phyloP scores from a whole-genome alignment of 2,329 filamentous ascomycete species.

The Orbilia quercus region DNA sequence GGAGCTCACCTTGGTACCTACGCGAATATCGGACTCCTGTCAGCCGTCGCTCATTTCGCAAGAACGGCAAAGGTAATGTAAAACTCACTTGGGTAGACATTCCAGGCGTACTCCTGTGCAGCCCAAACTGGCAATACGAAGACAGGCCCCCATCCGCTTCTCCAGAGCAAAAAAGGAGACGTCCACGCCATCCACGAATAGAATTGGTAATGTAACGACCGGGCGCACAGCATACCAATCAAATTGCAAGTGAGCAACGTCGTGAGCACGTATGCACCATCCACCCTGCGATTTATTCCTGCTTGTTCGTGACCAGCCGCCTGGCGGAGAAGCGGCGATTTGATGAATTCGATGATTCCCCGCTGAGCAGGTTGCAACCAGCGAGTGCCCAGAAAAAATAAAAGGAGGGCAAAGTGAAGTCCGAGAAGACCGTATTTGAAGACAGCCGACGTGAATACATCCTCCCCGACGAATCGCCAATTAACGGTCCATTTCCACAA shows the following conservation, averaged over 20 bases:
- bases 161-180: slow-evolving; percentile 87
- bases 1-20: slow-evolving; percentile 70
- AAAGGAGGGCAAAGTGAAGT: slow-evolving; percentile 74
- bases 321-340: slow-evolving; percentile 63
- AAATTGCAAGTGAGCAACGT: slow-evolving; percentile 79
- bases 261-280: slow-evolving; percentile 77
- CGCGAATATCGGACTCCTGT: background rate
- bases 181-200: slow-evolving; percentile 92
- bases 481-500: slow-evolving; percentile 99
- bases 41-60: background rate
- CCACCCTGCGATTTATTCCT: slow-evolving; percentile 69
- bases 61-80: too few relatives aligned
- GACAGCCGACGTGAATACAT: slow-evolving; percentile 76
- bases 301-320: background rate
- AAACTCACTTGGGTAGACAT: slow-evolving; percentile 80
- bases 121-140: slow-evolving; percentile 77
- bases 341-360: slow-evolving; percentile 69
- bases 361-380: slow-evolving; percentile 79
- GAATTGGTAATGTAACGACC: slow-evolving; percentile 94
- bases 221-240: slow-evolving; percentile 84
- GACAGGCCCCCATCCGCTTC: slow-evolving; percentile 74
- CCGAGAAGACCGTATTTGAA: slow-evolving; percentile 77
- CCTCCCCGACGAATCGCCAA: slow-evolving; percentile 93
- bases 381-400: slow-evolving; percentile 72
- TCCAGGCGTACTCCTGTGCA: slow-evolving; percentile 92